phyloP scores from a whole-genome alignment of 352 stramenopile species.

The Blastocystis sp. region DNA sequence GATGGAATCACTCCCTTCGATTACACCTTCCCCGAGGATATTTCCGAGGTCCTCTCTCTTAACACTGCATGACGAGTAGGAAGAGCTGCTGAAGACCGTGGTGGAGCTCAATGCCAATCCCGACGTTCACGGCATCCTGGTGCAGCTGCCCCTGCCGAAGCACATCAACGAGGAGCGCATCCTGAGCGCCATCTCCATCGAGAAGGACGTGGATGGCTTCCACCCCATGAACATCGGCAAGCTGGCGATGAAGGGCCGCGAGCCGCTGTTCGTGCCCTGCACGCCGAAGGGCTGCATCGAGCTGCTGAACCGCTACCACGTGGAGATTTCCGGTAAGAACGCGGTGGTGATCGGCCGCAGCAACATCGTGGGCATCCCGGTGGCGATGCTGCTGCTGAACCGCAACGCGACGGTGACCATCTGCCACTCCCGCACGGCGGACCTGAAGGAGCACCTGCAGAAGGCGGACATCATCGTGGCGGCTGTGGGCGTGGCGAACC shows the following conservation, averaged over 20 bases:
- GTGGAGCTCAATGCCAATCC: conserved; percentile 80
- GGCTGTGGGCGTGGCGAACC: conserved; percentile 87
- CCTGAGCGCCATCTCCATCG: conserved; percentile 84
- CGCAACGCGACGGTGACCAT: conserved; percentile 93
- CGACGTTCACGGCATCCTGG: conserved; percentile 88
- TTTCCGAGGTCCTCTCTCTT: conserved; percentile 73
- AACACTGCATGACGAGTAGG: conserved; percentile 65
- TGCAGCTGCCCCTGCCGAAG: conserved; percentile 90
- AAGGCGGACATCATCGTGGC: conserved; percentile 93
- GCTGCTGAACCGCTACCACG: conserved; percentile 84
- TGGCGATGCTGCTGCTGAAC: conserved; percentile 89
- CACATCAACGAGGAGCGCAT: conserved; percentile 87
- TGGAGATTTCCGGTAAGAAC: conserved; percentile 85
- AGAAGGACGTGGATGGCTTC: conserved; percentile 97
- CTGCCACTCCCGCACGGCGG: conserved; percentile 88
- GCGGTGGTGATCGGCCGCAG: conserved; percentile 91
- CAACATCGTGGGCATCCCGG: conserved; percentile 94
- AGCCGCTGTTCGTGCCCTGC: conserved; percentile 86
- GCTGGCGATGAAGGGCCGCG: conserved; percentile 81
- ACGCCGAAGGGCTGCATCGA: conserved; percentile 86
- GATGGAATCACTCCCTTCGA: conserved; percentile 84
- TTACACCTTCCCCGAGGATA: conserved; percentile 76
- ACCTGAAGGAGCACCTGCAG: conserved; percentile 82
- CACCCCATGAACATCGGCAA: conserved; percentile 92
- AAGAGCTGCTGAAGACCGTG: conserved; percentile 77